Conservation (phyloP, 2,329 filamentous ascomycete genomes). For the Rasamsonia emersonii region DNA sequence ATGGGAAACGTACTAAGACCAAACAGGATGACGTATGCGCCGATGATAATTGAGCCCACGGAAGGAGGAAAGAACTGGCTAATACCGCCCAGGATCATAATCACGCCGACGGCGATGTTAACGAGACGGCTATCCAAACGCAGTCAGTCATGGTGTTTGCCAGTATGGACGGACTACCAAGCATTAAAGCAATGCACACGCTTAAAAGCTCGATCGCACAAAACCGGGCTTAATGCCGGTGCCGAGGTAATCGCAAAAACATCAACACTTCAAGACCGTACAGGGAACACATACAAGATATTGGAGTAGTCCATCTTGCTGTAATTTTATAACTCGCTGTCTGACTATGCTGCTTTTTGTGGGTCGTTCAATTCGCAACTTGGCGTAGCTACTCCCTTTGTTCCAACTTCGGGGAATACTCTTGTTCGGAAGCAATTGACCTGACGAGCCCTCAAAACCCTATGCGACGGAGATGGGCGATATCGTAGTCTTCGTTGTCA, state of each 20-base stretch:
- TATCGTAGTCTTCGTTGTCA: no score
- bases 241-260: constrained; percentile 6
- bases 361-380: no score
- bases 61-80: constrained; percentile 37
- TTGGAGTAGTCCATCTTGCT: constrained; percentile 79
- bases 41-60: constrained; percentile 63
- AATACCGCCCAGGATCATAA: constrained; percentile 78
- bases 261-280: constrained; percentile 9
- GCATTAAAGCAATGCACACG: constrained; percentile 6
- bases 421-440: no score
- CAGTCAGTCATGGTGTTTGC: constrained; percentile 17
- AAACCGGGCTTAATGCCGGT: constrained; percentile 2
- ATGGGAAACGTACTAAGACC: constrained; percentile 59
- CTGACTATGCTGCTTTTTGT: no score
- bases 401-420: no score
- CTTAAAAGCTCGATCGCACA: constrained; percentile 1
- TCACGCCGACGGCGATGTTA: constrained; percentile 77
- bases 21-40: constrained; percentile 83
- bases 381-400: no score
- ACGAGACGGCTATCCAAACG: constrained; percentile 68
- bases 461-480: no score
- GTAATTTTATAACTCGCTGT: background rate
- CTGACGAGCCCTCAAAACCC: no score
- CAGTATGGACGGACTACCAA: constrained; percentile 4
- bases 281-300: constrained; percentile 61